These are phyloP conservation scores for Epicoccum nigrum DNA, from an alignment of 2,329 filamentous ascomycete genomes.

Conservation along the genomic window DNA sequence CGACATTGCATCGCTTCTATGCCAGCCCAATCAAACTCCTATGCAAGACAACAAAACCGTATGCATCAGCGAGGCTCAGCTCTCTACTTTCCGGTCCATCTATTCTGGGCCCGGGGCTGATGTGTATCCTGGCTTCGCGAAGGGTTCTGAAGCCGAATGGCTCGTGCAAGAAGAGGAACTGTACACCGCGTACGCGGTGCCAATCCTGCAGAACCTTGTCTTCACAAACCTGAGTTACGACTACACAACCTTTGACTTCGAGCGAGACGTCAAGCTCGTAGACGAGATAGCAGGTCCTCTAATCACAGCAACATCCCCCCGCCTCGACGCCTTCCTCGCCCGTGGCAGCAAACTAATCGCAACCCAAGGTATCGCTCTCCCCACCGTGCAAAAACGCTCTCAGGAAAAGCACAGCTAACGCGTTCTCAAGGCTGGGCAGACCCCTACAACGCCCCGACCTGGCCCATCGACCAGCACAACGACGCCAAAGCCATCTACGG, in stretches of 20 bases:
- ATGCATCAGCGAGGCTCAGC: not conserved
- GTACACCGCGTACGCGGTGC: not conserved
- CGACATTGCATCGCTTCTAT: not conserved
- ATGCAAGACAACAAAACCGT: not conserved
- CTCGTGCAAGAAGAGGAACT: not conserved
- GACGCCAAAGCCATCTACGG: not conserved
- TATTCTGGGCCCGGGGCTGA: not conserved
- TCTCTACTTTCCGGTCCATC: not conserved
- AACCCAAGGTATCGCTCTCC: not conserved
- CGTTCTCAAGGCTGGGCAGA: not conserved
- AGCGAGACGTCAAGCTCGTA: not conserved
- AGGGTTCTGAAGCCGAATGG: not conserved
- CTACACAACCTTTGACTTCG: not conserved
- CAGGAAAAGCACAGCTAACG: no score
- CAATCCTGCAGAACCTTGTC: not conserved
- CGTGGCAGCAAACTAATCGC: not conserved
- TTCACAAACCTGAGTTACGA: slow-evolving; percentile 1
- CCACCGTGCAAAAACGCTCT: no score
- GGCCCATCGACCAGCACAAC: slow-evolving; percentile 1
- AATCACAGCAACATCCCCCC: not conserved
- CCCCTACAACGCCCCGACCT: not conserved
- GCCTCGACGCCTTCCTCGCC: not conserved
- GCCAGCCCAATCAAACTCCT: not conserved
- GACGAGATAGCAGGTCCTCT: not conserved
- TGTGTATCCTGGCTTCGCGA: not conserved